These are phyloP conservation scores for Neonothopanus nambi DNA, from an alignment of 1,284 basidiomycete species.

Conservation along the genomic window DNA sequence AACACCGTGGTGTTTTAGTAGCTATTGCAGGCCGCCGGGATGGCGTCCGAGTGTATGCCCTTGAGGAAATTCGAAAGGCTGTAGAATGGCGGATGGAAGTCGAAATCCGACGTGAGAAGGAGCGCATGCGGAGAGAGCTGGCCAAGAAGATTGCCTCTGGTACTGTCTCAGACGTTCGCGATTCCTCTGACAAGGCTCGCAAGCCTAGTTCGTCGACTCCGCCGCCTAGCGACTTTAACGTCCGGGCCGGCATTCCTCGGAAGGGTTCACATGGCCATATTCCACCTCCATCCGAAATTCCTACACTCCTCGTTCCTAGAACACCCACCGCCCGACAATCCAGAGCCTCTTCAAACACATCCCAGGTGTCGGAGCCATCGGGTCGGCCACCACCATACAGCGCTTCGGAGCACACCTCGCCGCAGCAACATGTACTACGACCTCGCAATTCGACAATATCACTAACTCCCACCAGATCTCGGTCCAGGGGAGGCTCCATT, in stretches of 20 bases:
- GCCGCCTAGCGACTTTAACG: slow-evolving; percentile 35
- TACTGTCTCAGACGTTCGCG: slow-evolving; percentile 34
- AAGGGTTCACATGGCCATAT: slow-evolving; percentile 39
- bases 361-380: slow-evolving; percentile 35
- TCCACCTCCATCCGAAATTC: slow-evolving; percentile 33
- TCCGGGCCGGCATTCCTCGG: slow-evolving; percentile 33
- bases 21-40: slow-evolving; percentile 81
- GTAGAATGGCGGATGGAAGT: slow-evolving; percentile 84
- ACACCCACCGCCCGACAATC: slow-evolving; percentile 27
- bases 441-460: slow-evolving; percentile 19
- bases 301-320: slow-evolving; percentile 28
- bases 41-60: slow-evolving; percentile 80
- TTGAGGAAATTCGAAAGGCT: slow-evolving; percentile 79
- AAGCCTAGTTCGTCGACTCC: slow-evolving; percentile 50
- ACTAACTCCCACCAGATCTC: slow-evolving; percentile 17
- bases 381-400: slow-evolving; percentile 61
- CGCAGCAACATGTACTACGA: not conserved
- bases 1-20: slow-evolving; percentile 80
- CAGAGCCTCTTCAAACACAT: slow-evolving; percentile 21
- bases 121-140: slow-evolving; percentile 64
- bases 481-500: slow-evolving; percentile 56
- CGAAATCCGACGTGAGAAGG: slow-evolving; percentile 72
- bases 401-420: slow-evolving; percentile 18
- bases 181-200: slow-evolving; percentile 44
- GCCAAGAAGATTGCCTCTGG: slow-evolving; percentile 49